Conservation (phyloP, 2,329 filamentous ascomycete species). For the Tympanopsis confertula region DNA sequence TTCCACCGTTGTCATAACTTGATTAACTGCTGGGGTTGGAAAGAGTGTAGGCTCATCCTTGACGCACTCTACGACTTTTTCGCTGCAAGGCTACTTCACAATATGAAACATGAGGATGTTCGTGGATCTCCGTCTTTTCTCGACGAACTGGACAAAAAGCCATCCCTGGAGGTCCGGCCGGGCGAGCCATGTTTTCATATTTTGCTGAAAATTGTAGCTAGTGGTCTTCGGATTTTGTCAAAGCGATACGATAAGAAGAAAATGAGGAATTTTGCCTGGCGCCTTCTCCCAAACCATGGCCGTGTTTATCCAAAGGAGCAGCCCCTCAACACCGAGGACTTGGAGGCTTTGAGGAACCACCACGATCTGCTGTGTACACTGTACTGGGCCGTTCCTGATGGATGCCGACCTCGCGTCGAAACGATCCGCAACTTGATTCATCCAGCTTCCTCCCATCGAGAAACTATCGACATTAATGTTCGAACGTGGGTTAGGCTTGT, state of each 20-base stretch:
- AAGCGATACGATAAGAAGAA: constrained; percentile 35
- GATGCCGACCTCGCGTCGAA: constrained; percentile 36
- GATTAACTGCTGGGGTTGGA: constrained; percentile 43
- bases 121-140: constrained; percentile 40
- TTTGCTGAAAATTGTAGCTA: constrained; percentile 42
- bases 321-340: constrained; percentile 33
- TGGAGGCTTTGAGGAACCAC: constrained; percentile 47
- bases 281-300: constrained; percentile 47
- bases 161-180: constrained; percentile 26
- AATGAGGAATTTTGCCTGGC: constrained; percentile 41
- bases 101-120: constrained; percentile 36
- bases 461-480: constrained; percentile 46
- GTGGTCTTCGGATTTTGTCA: constrained; percentile 33
- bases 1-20: constrained; percentile 39
- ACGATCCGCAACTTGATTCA: constrained; percentile 41
- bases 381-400: constrained; percentile 41
- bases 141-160: constrained; percentile 29
- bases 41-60: constrained; percentile 38
- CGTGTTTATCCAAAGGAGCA: constrained; percentile 47
- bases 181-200: constrained; percentile 45
- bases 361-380: constrained; percentile 48
- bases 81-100: constrained; percentile 34
- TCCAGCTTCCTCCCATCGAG: constrained; percentile 41
- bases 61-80: constrained; percentile 47
- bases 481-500: constrained; percentile 44